A percentile compares a stretch with the other conserved stretches of the same genome.
Conservation (phyloP, 2,329 filamentous ascomycete species). For the Paracamarosporium sp. region DNA sequence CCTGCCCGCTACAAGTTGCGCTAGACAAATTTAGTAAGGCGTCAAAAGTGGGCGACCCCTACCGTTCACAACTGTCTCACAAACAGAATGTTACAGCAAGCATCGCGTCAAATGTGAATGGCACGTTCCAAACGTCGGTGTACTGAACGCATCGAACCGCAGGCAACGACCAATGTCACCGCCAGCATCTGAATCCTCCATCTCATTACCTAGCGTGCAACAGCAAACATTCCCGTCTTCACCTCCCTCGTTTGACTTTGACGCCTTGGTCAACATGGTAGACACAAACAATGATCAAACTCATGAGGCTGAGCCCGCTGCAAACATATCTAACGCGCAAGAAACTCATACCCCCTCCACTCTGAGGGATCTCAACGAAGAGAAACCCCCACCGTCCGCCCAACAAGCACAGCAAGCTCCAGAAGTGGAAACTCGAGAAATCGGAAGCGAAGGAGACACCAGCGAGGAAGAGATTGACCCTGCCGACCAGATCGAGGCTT, state of each 20-base stretch:
- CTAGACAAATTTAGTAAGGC: constrained; percentile 15
- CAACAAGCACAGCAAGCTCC: constrained; percentile 20
- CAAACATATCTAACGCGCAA: constrained; percentile 11
- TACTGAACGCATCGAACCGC: constrained; percentile 31
- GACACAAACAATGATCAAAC: background rate
- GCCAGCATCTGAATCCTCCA: constrained; percentile 25
- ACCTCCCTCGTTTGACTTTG: background rate
- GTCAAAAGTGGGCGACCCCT: constrained; percentile 12
- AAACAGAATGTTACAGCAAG: background rate
- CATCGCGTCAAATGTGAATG: constrained; percentile 8
- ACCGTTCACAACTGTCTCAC: background rate
- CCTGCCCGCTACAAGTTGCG: background rate
- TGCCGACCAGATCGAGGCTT: constrained; percentile 55
- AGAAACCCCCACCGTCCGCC: constrained; percentile 34
- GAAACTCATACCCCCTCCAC: constrained; percentile 11
- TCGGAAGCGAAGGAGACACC: constrained; percentile 15
- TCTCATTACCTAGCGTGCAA: constrained; percentile 17
- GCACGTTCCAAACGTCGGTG: constrained; percentile 16
- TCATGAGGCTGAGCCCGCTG: constrained; percentile 20
- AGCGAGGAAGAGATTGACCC: constrained; percentile 31
- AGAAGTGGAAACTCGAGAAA: constrained; percentile 3
- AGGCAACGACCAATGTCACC: constrained; percentile 20
- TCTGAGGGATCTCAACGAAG: constrained; percentile 28
- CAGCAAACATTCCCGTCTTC: constrained; percentile 12
- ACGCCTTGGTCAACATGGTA: constrained; percentile 23